Conservation (phyloP, 73 alveolate genomes). For the Paramecium sonneborni region DNA sequence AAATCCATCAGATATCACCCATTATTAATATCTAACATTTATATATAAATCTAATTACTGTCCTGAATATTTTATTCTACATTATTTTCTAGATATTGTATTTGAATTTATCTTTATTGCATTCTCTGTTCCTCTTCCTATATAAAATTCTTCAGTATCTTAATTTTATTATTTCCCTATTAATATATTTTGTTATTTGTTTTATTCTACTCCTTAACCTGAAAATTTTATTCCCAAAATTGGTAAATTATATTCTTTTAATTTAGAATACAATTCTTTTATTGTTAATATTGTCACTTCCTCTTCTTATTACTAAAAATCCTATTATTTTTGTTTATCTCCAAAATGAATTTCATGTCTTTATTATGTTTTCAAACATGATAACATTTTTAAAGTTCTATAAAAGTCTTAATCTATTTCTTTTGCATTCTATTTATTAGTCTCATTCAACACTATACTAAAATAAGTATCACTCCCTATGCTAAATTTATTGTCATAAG, state of each 20-base stretch:
- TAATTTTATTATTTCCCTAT: not conserved
- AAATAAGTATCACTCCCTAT: not conserved
- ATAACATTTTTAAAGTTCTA: not conserved
- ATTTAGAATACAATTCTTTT: not conserved
- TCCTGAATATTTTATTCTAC: not conserved
- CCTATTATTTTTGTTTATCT: not conserved
- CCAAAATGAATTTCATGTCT: not conserved
- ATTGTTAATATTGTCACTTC: not conserved
- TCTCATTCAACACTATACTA: not conserved
- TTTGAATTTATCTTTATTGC: not conserved
- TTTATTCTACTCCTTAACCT: conserved; percentile 11
- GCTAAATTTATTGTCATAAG: not conserved
- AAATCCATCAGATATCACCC: not conserved
- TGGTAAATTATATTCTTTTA: not conserved
- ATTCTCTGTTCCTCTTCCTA: conserved; percentile 1
- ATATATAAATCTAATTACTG: not conserved
- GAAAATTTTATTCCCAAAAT: not conserved
- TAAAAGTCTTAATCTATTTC: not conserved
- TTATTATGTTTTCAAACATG: not conserved
- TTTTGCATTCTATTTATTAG: not conserved
- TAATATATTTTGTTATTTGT: not conserved
- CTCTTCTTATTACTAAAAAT: not conserved
- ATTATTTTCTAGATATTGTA: conserved; percentile 1
- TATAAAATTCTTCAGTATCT: not conserved
- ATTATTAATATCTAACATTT: not conserved